Base-by-base conservation (phyloP, 2,329 filamentous ascomycete genomes). In the Ophiobolus disseminans region DNA sequence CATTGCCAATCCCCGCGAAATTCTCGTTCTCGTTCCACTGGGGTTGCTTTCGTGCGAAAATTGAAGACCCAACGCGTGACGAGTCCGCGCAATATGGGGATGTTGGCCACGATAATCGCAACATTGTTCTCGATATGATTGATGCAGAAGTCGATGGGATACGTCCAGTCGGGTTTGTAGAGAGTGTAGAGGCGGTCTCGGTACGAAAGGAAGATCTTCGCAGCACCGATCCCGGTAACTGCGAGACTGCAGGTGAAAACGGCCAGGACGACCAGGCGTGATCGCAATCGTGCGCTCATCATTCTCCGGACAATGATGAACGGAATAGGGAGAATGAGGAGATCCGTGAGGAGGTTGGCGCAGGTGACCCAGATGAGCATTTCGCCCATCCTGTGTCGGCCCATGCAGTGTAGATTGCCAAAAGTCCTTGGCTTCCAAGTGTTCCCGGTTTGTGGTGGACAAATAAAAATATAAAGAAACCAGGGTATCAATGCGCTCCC, bases 111-210 rank as follows among this genome's bases (percentile, higher is more conserved):
- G 31, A 74, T 74, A 42, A 75, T 75, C 21, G 72, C 73, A 28
- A 74, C 73, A 42, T 72, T 74, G 54, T 73, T 74, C 41, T 75
- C 73, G 44, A 73, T 70, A 53, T 75, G 73, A 42, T 65, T 75
- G 60, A 74, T 72, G 50, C 71, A 74, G 55, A 66, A 75, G 53
- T 73, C 69, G 50, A 74, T 74, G 6, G 67, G 66, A 39, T 73
- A 75, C n/a, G 73, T 75, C 73, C 73, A 75, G 52, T 75, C 73
- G 4, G 68, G 60, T 11, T 68, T 62, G 50, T 68, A 70, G 5
- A 68, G 51, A 2, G 53, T 60, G 52, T 63, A 74, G 10, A 75
- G 69, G 13, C 73, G 72, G 55, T 74, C 73, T 43, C 69, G 70
- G 50, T 75, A 74, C 2, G 70, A 68, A 7, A 74, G 62, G 46